Conservation (phyloP, 129 eudicot genomes). For the Oenanthe sinensis region DNA sequence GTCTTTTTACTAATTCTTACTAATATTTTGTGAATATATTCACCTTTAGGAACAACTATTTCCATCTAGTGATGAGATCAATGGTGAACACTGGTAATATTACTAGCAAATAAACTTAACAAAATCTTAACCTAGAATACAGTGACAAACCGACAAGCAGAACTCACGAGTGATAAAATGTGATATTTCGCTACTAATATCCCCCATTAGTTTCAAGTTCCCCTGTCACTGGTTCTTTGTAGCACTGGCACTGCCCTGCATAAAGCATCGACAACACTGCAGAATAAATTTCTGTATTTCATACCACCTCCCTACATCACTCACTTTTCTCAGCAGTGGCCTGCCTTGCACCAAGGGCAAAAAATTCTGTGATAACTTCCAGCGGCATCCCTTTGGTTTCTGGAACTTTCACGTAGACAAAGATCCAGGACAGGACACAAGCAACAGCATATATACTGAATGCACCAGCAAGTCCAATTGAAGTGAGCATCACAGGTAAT, state of each 20-base stretch:
- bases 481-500: constrained; percentile 64
- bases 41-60: too few relatives aligned
- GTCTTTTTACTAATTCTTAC: too few relatives aligned
- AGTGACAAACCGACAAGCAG: neutral
- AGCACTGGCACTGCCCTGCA: neutral
- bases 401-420: constrained; percentile 67
- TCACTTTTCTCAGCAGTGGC: constrained; percentile 16
- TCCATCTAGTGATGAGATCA: neutral
- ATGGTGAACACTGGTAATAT: neutral
- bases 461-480: constrained; percentile 76
- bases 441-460: constrained; percentile 68
- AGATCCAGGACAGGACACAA: constrained; percentile 62
- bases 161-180: neutral
- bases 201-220: neutral
- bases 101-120: neutral
- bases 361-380: constrained; percentile 92
- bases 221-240: neutral
- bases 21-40: too few relatives aligned
- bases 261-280: neutral
- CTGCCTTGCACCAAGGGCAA: constrained; percentile 71
- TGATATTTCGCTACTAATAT: too few relatives aligned
- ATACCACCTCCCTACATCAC: constrained; percentile 8
- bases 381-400: constrained; percentile 98
- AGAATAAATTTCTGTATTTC: neutral
- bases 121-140: neutral